Evolutionary conservation across 179 eudicot species (phyloP).

Genomic region (Silene noctiflora): DNA sequence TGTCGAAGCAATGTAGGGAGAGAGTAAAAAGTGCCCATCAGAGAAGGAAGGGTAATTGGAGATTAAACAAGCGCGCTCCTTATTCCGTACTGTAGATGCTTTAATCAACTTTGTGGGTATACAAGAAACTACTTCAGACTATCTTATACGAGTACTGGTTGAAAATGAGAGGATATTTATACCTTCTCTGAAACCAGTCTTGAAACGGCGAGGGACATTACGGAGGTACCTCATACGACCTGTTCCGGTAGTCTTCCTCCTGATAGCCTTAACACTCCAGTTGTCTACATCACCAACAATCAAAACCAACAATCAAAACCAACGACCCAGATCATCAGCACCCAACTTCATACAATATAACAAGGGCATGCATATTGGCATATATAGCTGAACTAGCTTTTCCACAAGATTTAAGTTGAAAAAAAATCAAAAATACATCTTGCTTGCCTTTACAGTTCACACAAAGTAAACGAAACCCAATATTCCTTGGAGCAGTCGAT

Average conservation of each 20-base stretch:
- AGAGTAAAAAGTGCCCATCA: too few species aligned
- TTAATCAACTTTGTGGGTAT: too few species aligned
- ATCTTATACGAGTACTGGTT: too few species aligned
- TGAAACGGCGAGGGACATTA: constrained; percentile 49
- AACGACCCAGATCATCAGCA: constrained; percentile 4
- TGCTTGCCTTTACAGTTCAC: too few species aligned
- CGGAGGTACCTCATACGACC: constrained; percentile 55
- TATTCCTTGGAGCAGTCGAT: too few species aligned
- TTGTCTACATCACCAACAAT: constrained; percentile 33
- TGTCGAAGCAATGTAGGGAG: background rate
- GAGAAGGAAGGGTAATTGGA: too few species aligned
- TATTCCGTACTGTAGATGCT: too few species aligned
- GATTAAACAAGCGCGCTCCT: too few species aligned
- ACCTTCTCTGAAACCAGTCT: constrained; percentile 50
- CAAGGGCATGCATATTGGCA: background rate
- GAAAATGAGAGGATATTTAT: background rate
- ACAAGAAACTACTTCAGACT: too few species aligned
- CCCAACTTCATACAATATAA: background rate
- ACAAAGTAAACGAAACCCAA: too few species aligned
- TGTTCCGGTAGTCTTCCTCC: constrained; percentile 54
- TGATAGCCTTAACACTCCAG: constrained; percentile 52
- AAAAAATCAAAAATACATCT: too few species aligned
- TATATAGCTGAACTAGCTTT: background rate
- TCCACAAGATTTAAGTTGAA: background rate
- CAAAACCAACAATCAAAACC: too few species aligned